Evolutionary conservation across 768 basidiomycete species (phyloP).

Genomic region (Mycena epipterygia): DNA sequence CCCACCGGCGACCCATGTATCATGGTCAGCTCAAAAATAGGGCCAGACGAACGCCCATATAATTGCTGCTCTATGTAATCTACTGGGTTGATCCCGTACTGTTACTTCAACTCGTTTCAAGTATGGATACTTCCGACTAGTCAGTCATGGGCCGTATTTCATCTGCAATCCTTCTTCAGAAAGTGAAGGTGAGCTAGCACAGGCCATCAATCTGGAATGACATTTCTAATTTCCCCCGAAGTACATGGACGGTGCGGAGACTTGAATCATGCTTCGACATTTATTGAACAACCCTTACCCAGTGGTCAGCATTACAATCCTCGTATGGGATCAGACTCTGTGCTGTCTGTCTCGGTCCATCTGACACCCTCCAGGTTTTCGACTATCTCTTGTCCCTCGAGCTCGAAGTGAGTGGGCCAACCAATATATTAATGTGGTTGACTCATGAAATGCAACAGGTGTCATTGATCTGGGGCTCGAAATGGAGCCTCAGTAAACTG

Average conservation of each 20-base stretch:
- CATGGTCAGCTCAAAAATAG: no score
- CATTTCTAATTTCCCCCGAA: no score
- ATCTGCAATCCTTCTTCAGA: conserved; percentile 4
- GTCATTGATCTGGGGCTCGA: conserved; percentile 41
- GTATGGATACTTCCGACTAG: neutral
- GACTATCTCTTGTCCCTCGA: conserved; percentile 11
- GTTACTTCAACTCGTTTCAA: no score
- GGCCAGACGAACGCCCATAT: no score
- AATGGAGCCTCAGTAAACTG: conserved; percentile 41
- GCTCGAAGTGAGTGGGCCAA: neutral
- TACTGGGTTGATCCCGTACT: no score
- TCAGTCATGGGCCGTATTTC: neutral
- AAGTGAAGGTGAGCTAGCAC: conserved; percentile 2
- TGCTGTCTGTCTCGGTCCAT: neutral
- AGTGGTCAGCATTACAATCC: conserved; percentile 25
- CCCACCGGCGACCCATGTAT: no score
- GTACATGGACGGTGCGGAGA: conserved; percentile 18
- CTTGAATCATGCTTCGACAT: neutral
- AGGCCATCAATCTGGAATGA: no score
- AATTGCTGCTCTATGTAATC: no score
- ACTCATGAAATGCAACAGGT: conserved; percentile 24
- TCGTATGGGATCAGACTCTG: neutral
- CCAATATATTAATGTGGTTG: neutral
- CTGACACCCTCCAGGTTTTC: neutral
- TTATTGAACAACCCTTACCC: neutral